Percentiles rank a stretch among this genome's conserved stretches.
phyloP scores from a whole-genome alignment of 352 stramenopile genomes.

The Achlya hypogyna region DNA sequence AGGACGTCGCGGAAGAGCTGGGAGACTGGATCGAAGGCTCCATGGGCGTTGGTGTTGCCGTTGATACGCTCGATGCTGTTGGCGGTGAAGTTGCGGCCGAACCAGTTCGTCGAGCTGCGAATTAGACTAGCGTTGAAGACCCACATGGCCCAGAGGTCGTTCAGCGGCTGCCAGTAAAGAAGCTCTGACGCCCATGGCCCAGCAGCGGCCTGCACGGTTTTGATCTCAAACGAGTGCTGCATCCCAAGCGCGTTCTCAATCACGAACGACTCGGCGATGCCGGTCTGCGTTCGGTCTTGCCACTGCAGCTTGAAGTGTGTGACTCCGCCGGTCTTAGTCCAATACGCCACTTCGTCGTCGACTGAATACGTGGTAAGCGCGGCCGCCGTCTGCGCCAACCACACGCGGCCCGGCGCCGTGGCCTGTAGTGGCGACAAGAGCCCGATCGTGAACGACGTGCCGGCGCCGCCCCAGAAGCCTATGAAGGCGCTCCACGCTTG shows the following conservation, averaged over 20 bases:
- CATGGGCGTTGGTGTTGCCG: not conserved
- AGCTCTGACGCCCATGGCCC: not conserved
- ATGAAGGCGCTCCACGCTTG: not conserved
- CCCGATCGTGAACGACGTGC: not conserved
- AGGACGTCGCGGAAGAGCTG: not conserved
- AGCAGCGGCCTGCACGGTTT: not conserved
- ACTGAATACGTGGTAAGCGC: not conserved
- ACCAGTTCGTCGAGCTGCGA: not conserved
- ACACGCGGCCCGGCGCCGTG: not conserved
- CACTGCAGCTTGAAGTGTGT: not conserved
- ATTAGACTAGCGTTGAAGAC: not conserved
- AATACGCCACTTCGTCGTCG: not conserved
- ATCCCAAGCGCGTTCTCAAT: slow-evolving; percentile 9
- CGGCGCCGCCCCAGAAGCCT: not conserved
- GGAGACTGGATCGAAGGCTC: not conserved
- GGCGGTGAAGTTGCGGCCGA: not conserved
- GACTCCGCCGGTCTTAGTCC: not conserved
- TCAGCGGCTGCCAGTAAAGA: not conserved
- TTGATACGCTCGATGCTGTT: not conserved
- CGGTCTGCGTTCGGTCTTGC: not conserved
- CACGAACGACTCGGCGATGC: not conserved
- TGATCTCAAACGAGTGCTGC: not conserved
- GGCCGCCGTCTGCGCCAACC: not conserved
- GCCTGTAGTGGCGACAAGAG: not conserved
- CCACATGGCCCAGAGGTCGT: not conserved